Evolutionary conservation across 306 rosid genomes (phyloP).

Genomic region (Cyamopsis tetragonoloba): DNA sequence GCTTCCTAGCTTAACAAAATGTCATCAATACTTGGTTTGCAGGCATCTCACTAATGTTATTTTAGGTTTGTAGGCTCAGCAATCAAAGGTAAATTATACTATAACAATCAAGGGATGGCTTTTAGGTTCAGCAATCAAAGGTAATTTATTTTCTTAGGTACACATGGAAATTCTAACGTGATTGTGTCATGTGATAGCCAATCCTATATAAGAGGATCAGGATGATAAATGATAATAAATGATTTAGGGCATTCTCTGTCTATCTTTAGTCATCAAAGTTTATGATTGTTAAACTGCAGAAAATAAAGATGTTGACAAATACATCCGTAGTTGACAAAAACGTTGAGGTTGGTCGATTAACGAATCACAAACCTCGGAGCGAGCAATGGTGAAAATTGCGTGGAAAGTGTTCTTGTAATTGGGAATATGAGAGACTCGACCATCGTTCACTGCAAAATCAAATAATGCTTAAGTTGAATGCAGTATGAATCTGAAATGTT

Average conservation of each 20-base stretch:
- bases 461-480: neutral
- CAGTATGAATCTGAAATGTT: neutral
- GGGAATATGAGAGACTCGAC: constrained; percentile 66
- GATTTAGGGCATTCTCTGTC: neutral
- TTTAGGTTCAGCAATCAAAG: neutral
- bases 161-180: neutral
- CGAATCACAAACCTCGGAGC: constrained; percentile 67
- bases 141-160: neutral
- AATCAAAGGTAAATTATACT: neutral
- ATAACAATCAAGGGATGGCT: no score
- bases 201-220: no score
- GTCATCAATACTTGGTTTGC: neutral
- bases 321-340: neutral
- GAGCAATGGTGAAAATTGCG: constrained; percentile 79
- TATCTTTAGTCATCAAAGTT: neutral
- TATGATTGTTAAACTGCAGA: neutral
- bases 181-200: no score
- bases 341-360: neutral
- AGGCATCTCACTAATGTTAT: neutral
- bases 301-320: neutral
- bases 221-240: no score
- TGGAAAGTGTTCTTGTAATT: constrained; percentile 77
- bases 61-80: neutral
- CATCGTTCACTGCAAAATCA: constrained; percentile 67
- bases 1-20: neutral